Conservation (phyloP, 805 yeast species). For the Ogataea nakhonphanomensis region DNA sequence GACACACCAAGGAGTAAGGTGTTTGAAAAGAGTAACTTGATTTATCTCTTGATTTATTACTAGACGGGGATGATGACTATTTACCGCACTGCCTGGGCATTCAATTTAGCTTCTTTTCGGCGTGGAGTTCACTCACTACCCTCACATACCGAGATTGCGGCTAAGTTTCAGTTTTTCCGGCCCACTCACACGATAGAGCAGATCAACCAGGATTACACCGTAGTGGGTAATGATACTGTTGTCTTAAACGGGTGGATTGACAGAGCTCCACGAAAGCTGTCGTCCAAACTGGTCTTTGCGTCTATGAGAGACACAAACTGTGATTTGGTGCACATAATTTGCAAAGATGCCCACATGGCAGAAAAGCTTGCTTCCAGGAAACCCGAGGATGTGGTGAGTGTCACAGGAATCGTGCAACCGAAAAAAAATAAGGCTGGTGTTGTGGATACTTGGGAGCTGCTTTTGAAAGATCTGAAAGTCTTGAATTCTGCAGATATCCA, state of each 20-base stretch:
- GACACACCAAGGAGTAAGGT: slow-evolving; percentile 8
- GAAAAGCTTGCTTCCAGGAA: slow-evolving; percentile 43
- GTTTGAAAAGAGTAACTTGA: background rate
- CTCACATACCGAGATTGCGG: slow-evolving; percentile 16
- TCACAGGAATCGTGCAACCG: slow-evolving; percentile 51
- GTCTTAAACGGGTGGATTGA: slow-evolving; percentile 83
- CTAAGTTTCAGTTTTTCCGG: slow-evolving; percentile 29
- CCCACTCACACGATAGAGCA: slow-evolving; percentile 27
- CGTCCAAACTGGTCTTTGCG: slow-evolving; percentile 66
- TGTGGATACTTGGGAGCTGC: slow-evolving; percentile 51
- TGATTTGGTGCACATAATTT: slow-evolving; percentile 55
- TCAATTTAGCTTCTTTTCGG: no score
- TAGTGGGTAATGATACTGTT: slow-evolving; percentile 30
- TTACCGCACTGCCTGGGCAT: background rate
- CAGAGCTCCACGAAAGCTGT: slow-evolving; percentile 64
- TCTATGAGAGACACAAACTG: slow-evolving; percentile 74
- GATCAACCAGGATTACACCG: slow-evolving; percentile 12
- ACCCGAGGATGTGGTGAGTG: slow-evolving; percentile 72
- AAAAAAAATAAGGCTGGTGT: slow-evolving; percentile 30
- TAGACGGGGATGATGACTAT: slow-evolving; percentile 1
- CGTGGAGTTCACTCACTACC: slow-evolving; percentile 13
- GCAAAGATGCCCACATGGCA: slow-evolving; percentile 37
- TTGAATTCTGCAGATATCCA: slow-evolving; percentile 57
- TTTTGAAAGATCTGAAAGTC: slow-evolving; percentile 46
- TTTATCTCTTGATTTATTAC: background rate